These are phyloP conservation scores for Xylariaceae sp. DNA, from an alignment of 2,329 filamentous ascomycete genomes.

Conservation along the genomic window DNA sequence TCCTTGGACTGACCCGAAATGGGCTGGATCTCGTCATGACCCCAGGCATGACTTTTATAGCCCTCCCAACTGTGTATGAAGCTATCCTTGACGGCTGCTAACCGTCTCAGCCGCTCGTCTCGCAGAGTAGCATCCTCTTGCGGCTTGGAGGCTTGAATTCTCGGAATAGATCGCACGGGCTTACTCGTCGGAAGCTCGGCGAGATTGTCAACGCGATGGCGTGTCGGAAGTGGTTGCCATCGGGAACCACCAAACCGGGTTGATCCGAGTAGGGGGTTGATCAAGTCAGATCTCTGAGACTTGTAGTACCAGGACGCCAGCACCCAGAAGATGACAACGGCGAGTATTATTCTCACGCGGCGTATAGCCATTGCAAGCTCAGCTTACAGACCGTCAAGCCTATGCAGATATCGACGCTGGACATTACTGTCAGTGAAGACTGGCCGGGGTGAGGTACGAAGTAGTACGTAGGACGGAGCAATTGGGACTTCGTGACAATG, in stretches of 20 bases:
- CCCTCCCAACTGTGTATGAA: conserved; percentile 54
- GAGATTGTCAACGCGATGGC: conserved; percentile 32
- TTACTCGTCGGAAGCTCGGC: conserved; percentile 35
- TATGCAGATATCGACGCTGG: background rate
- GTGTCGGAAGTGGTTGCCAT: conserved; percentile 35
- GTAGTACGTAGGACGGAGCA: background rate
- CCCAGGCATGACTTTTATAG: conserved; percentile 60
- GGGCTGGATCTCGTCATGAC: conserved; percentile 57
- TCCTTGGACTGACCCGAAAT: conserved; percentile 48
- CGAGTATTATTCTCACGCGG: conserved; percentile 29
- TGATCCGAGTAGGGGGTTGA: conserved; percentile 14
- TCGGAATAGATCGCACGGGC: conserved; percentile 50
- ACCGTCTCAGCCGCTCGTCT: conserved; percentile 36
- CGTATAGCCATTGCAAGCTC: conserved; percentile 28
- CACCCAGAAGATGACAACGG: conserved; percentile 28
- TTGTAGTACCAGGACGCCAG: conserved; percentile 32
- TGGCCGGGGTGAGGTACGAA: background rate
- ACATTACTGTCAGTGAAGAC: conserved; percentile 6
- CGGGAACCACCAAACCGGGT: conserved; percentile 10
- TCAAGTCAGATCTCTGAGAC: conserved; percentile 21
- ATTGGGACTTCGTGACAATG: background rate
- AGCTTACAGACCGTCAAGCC: conserved; percentile 3
- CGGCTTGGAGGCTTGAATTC: conserved; percentile 51
- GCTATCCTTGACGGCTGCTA: conserved; percentile 43
- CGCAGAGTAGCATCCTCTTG: conserved; percentile 36